Evolutionary conservation across 345 rosid genomes (phyloP).

Genomic region (Brassica nigra): DNA sequence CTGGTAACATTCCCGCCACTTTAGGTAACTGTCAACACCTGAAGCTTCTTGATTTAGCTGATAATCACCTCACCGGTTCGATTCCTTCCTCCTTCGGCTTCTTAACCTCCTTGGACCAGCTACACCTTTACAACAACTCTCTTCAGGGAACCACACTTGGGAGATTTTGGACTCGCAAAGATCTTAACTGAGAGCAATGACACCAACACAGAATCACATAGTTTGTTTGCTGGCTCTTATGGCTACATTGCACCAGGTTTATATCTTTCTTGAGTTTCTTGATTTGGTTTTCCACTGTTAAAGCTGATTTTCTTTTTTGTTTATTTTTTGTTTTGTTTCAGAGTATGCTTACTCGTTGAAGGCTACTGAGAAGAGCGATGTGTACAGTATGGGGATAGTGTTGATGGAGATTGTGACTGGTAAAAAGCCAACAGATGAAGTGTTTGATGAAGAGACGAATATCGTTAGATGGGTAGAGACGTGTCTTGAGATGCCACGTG

Average conservation of each 20-base stretch:
- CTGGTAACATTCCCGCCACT: slow-evolving; percentile 77
- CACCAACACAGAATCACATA: slow-evolving; percentile 66
- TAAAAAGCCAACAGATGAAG: slow-evolving; percentile 72
- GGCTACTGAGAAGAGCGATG: slow-evolving; percentile 85
- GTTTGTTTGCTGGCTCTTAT: slow-evolving; percentile 86
- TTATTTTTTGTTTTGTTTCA: slow-evolving; percentile 14
- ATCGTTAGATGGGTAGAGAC: slow-evolving; percentile 91
- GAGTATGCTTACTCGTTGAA: slow-evolving; percentile 86
- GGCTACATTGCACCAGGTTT: slow-evolving; percentile 97
- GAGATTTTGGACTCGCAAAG: slow-evolving; percentile 95
- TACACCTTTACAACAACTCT: slow-evolving; percentile 80
- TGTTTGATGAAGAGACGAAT: slow-evolving; percentile 63
- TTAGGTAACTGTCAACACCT: slow-evolving; percentile 74
- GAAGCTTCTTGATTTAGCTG: slow-evolving; percentile 66
- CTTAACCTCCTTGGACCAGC: slow-evolving; percentile 55
- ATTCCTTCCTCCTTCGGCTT: slow-evolving; percentile 77
- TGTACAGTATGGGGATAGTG: slow-evolving; percentile 89
- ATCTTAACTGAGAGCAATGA: slow-evolving; percentile 54
- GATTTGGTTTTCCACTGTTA: background rate
- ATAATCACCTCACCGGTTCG: slow-evolving; percentile 68
- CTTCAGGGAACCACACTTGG: slow-evolving; percentile 84
- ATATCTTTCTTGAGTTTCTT: background rate
- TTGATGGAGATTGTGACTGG: slow-evolving; percentile 90
- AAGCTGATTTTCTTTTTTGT: background rate
- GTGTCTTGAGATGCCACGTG: slow-evolving; percentile 48